Percentiles rank a stretch among this genome's conserved stretches.
These are phyloP conservation scores for Eimeria necatrix DNA, from an alignment of 169 alveolate genomes.

Conservation along the genomic window DNA sequence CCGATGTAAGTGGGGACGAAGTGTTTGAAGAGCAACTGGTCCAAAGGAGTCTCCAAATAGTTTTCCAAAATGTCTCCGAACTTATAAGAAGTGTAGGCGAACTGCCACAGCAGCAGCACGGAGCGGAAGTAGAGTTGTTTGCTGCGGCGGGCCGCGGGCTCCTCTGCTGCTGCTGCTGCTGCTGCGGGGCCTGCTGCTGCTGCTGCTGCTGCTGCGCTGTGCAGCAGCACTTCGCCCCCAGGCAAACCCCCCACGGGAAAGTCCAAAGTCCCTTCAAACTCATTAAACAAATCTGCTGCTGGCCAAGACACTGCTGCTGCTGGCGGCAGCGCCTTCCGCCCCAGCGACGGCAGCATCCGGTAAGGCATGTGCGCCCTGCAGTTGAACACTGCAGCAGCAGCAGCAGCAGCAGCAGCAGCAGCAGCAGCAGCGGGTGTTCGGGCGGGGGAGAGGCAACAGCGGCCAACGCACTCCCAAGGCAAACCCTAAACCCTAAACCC, in stretches of 20 bases:
- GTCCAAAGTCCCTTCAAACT: not conserved
- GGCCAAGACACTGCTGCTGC: not conserved
- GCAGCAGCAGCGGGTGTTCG: too few relatives aligned
- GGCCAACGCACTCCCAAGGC: not conserved
- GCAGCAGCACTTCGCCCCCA: too few relatives aligned
- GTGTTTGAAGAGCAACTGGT: constrained; percentile 34
- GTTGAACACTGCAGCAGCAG: constrained; percentile 6
- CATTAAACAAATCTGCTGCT: not conserved
- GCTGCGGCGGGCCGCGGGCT: constrained; percentile 1
- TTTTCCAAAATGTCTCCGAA: constrained; percentile 11
- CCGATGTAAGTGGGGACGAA: constrained; percentile 48
- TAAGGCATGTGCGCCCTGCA: constrained; percentile 60
- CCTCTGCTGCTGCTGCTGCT: not conserved
- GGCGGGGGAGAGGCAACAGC: not conserved
- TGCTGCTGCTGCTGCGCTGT: too few relatives aligned
- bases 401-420: too few relatives aligned
- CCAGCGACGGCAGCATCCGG: constrained; percentile 32
- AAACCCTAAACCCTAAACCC: not conserved
- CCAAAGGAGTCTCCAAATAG: constrained; percentile 1
- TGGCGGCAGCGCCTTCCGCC: not conserved
- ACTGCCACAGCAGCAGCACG: constrained; percentile 41
- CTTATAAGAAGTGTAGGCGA: constrained; percentile 33
- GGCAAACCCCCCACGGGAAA: constrained; percentile 31
- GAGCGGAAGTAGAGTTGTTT: constrained; percentile 37
- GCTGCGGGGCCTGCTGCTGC: too few relatives aligned